Evolutionary conservation across 805 yeast species (phyloP), one percentile per base, ranked within the genome.

Genomic region (Kluyveromyces starmeri): DNA sequence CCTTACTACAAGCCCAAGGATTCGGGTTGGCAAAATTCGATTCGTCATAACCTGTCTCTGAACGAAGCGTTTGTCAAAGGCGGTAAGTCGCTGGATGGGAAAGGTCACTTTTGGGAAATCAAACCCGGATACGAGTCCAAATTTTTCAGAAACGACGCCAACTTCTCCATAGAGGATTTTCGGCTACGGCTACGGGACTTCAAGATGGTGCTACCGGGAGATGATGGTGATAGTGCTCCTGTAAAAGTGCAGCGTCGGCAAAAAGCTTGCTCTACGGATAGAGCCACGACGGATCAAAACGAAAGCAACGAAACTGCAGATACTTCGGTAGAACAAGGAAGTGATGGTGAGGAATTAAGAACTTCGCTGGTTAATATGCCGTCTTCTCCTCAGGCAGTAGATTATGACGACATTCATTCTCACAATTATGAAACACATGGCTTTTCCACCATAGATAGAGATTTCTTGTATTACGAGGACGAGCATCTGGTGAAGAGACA

Each of bases 11-110:
- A 78, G 43, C 75, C 73, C 43, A 81, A 83, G 39, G 95, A 85
- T 47, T 81, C 84, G 8, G 96, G 96, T 18, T 89, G 98, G 98
- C 96, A 89, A 60, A 89, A 89, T 61, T 88, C 96, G 21, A 92
- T 89, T 43, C 77, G 98, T 42, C 98, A 89, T 60, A 89, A 92
- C 46, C 65, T 89, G 20, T 85, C 96, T 9, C 68, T 89, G 47
- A 92, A 89, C 59, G 92, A 92, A 53, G 95, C 96, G 0, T 89
- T 89, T 53, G 69, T 81, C 32, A 89, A 89, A 60, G 55, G 92
- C 15, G 95, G 83, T 45, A 81, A 88, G 55, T 88, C 96, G 9
- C 80, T 82, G 46, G 94, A 82, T 61, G 86, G 89, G 6, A 83
- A 83, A 55, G 72, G 71, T 14, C 95, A 88, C 61, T 89, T 80